phyloP scores from a whole-genome alignment of 768 basidiomycete species.

The Russula abietina region DNA sequence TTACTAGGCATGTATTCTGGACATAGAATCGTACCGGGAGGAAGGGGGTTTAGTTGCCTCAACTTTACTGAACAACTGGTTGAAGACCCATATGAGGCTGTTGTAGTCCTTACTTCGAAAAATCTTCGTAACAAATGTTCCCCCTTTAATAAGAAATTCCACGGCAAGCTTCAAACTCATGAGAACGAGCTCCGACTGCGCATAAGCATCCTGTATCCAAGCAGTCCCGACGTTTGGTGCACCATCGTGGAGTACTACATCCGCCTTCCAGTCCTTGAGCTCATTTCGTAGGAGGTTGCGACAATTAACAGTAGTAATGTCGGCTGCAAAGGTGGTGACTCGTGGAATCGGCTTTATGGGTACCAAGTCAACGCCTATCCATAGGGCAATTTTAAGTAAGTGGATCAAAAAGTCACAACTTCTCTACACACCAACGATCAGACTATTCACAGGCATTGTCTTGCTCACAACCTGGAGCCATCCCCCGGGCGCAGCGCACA shows the following conservation, averaged over 20 bases:
- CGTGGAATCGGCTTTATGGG: constrained; percentile 94
- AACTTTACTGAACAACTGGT: constrained; percentile 90
- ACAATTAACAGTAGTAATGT: constrained; percentile 91
- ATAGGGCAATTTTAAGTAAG: background rate
- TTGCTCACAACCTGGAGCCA: constrained; percentile 99
- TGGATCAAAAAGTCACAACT: background rate
- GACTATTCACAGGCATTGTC: constrained; percentile 89
- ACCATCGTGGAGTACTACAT: constrained; percentile 96
- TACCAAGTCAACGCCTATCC: constrained; percentile 85
- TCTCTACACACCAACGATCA: constrained; percentile 71
- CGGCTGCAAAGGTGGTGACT: constrained; percentile 84
- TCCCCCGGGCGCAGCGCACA: constrained; percentile 97
- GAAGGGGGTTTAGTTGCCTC: constrained; percentile 99
- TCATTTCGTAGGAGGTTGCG: constrained; percentile 79
- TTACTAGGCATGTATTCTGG: background rate
- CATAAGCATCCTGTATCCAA: constrained; percentile 98
- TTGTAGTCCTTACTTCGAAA: constrained; percentile 99
- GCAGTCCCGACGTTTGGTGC: constrained; percentile 99
- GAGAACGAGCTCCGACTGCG: constrained; percentile 92
- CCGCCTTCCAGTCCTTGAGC: constrained; percentile 98
- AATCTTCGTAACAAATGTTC: constrained; percentile 96
- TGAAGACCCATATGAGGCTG: constrained; percentile 97
- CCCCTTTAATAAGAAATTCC: constrained; percentile 89
- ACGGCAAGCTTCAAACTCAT: constrained; percentile 93
- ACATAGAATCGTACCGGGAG: constrained; percentile 60